A percentile compares a stretch with the other conserved stretches of the same genome.
Evolutionary conservation across 2,329 filamentous ascomycete species (phyloP).

Genomic region (Penicillium sp.): DNA sequence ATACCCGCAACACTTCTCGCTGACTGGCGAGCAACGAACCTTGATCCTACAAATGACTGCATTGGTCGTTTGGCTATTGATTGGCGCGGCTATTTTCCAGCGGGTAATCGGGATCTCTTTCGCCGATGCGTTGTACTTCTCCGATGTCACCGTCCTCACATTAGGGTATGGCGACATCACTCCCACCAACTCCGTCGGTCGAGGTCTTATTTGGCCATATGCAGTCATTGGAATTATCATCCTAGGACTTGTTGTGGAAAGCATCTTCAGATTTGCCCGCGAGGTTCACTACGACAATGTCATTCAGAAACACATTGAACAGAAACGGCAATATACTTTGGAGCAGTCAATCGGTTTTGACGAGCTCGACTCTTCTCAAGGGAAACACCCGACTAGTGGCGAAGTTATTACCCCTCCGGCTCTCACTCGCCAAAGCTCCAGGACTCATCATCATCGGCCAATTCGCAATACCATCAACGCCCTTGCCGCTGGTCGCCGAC

Average conservation of each 20-base stretch:
- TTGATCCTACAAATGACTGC: conserved; percentile 84
- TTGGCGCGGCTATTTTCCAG: conserved; percentile 68
- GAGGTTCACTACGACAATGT: conserved; percentile 56
- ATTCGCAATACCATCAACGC: conserved; percentile 21
- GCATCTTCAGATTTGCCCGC: conserved; percentile 59
- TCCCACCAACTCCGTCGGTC: conserved; percentile 49
- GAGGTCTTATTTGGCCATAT: conserved; percentile 71
- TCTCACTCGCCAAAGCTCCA: conserved; percentile 6
- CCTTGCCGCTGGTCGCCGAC: conserved; percentile 20
- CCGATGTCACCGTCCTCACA: conserved; percentile 58
- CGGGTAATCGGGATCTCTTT: conserved; percentile 65
- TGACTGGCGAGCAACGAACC: conserved; percentile 73
- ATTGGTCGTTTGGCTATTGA: conserved; percentile 69
- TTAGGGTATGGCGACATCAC: conserved; percentile 57
- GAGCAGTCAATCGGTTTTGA: conserved; percentile 44
- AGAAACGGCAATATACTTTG: conserved; percentile 47
- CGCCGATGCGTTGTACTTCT: conserved; percentile 71
- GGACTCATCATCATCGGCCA: conserved; percentile 5
- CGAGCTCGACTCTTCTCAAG: conserved; percentile 21
- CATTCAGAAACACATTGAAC: conserved; percentile 51
- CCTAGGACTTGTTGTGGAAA: conserved; percentile 72
- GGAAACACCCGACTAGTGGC: not conserved
- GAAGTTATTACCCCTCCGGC: not conserved
- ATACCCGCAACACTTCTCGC: conserved; percentile 67
- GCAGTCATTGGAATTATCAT: conserved; percentile 75